These are phyloP conservation scores for Forsythia viridissima DNA, from an alignment of 257 asterid genomes.

Conservation along the genomic window DNA sequence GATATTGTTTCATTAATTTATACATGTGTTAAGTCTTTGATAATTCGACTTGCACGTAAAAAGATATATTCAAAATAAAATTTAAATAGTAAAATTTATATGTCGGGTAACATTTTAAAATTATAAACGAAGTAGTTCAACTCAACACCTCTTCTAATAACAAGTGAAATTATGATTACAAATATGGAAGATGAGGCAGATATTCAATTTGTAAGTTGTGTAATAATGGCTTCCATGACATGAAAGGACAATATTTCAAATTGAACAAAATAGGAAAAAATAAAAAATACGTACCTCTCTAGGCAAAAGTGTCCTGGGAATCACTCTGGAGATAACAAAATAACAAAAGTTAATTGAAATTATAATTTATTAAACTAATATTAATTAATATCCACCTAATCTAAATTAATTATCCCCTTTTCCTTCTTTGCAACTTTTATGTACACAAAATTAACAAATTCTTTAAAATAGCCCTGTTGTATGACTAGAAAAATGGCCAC, in stretches of 20 bases:
- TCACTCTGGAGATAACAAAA: constrained; percentile 37
- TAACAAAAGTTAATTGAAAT: not conserved
- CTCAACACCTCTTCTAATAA: not conserved
- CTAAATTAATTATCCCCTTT: not conserved
- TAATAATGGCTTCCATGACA: constrained; percentile 14
- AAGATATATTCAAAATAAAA: too few relatives aligned
- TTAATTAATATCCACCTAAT: not conserved
- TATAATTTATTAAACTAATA: too few relatives aligned
- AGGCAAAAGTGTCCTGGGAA: constrained; percentile 40
- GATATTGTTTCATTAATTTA: too few relatives aligned
- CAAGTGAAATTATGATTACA: too few relatives aligned
- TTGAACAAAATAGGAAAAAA: too few relatives aligned
- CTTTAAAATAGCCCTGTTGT: not conserved
- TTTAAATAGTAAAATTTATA: too few relatives aligned
- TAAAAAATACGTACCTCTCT: constrained; percentile 28
- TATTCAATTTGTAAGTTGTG: constrained; percentile 8
- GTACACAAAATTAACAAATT: too few relatives aligned
- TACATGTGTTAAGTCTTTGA: not conserved
- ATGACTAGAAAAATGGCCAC: not conserved
- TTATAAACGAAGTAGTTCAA: too few relatives aligned
- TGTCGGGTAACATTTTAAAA: too few relatives aligned
- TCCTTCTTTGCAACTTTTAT: not conserved
- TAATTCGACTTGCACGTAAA: too few relatives aligned
- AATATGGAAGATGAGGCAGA: constrained; percentile 30
- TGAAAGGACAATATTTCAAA: not conserved